Base-by-base conservation (phyloP, 1,284 basidiomycete genomes). In the Puccinia brachypodii region DNA sequence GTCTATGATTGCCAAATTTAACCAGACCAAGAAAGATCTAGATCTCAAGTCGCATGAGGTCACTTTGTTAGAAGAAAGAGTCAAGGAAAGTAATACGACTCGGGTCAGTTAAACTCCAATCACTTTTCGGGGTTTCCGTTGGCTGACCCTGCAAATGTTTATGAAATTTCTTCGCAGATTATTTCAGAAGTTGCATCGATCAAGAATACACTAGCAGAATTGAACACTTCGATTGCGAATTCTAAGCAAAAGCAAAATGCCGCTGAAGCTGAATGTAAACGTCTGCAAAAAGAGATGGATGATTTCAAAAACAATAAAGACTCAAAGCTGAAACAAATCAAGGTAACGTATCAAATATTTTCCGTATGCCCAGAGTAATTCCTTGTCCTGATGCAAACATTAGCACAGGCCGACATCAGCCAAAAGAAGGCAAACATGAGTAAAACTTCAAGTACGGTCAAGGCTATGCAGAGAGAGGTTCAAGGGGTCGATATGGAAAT, bases 231-330 rank as follows among this genome's bases (percentile, higher is more conserved):
- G 0, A 89, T 95, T 42, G 87, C 91, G 79, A 87, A 87, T 0
- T 92, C 94, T 8, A 91, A 92, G 85, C 89, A 91, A 81, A 93
- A 93, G 85, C 93, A 96, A 86, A 90, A 90, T 84, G 89, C 88
- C 1, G 94, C 94, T 0, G 88, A 91, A 77, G 91, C 89, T 0
- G 95, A 98, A 83, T 91, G 91, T 85, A 92, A 92, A 88, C 93
- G 92, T 83, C 91, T 98, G 33, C 93, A 98, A 87, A 92, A 92
- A 85, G 97, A 99, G 86, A 98, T 99, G 95, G 91, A 91, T 77
- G 97, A 99, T 88, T 98, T 99, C 88, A 96, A 97, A 88, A 92
- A 95, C 87, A 96, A 99, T 89, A 97, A 98, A 87, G 96, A 98
- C 81, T 94, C 94, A 69, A 99, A 99, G 88, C 93, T 96, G 79